Evolutionary conservation across 495 filamentous ascomycete species (phyloP), one percentile per base, ranked within the genome.

Genomic region (Daldinia loculata): DNA sequence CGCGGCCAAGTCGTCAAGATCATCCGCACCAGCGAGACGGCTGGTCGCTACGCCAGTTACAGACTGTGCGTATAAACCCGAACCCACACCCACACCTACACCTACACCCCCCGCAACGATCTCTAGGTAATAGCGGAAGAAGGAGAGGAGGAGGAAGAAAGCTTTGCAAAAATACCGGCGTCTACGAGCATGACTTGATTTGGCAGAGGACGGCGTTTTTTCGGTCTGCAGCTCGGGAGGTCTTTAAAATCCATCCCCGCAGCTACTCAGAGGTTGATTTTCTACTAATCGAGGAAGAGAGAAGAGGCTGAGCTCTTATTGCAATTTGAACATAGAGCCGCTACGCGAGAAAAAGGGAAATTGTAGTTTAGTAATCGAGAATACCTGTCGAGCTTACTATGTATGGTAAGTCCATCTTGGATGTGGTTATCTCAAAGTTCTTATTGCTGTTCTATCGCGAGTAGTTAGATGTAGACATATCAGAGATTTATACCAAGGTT

Each of bases 1-100:
- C 88, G 93, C 74, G 94, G 95, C 3, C 93, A 98, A 84, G 94
- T 99, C 12, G 96, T 99, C 64, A 99, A 99, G 89, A 99, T 99
- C 72, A 96, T 99, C 59, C 84, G 95, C 56, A 91, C 88, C 61
- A 87, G 83, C 63, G 91, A 93, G 83, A 94, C 91, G 24, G 91
- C 91, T 2, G 91, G 91, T 30, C 80, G 91, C 41, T 94, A 94
- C 81, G 91, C 91, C 64, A 93, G 90, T 85, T 91, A 91, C 72
- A 70, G 87, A 52, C 73, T 88, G 15, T 86, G 84, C 63, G 84
- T 88, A 72, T 88, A 78, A 41, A 55, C 41, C 15, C 41, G 34
- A 34, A 34, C 32, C 38, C 14, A 15, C 6, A n/a, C 36, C 38
- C 14, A 17, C 38, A 11, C 30, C 2, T 34, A 43, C 39, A 43